A percentile compares a stretch with the other conserved stretches of the same genome.
Evolutionary conservation across 1,284 basidiomycete genomes (phyloP).

Genomic region (Puccinia hordei): DNA sequence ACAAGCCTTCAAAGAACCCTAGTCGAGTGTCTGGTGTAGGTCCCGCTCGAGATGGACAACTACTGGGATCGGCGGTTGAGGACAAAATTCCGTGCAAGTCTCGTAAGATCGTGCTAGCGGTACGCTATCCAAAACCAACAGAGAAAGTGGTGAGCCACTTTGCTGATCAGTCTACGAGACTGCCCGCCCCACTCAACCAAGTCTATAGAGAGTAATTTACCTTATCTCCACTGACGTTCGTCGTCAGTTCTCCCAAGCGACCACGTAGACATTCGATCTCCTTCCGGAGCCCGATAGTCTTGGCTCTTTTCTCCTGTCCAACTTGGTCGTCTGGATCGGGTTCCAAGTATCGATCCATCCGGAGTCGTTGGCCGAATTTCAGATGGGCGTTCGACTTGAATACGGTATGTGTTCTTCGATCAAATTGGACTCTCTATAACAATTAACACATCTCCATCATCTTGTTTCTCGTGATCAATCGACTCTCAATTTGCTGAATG

Average conservation of each 20-base stretch:
- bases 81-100: conserved; percentile 55
- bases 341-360: conserved; percentile 84
- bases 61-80: conserved; percentile 50
- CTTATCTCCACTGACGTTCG: conserved; percentile 68
- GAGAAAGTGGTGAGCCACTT: too few relatives aligned
- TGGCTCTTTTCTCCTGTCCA: conserved; percentile 67
- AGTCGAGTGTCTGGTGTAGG: conserved; percentile 47
- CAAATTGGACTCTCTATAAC: conserved; percentile 87
- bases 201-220: conserved; percentile 11
- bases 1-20: conserved; percentile 53
- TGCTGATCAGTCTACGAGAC: background rate
- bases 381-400: conserved; percentile 97
- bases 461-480: too few relatives aligned
- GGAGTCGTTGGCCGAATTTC: conserved; percentile 80
- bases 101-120: conserved; percentile 66
- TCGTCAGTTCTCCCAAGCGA: conserved; percentile 70
- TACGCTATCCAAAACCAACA: conserved; percentile 59
- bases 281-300: conserved; percentile 70
- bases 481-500: background rate
- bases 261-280: conserved; percentile 66
- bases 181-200: background rate
- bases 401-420: conserved; percentile 79
- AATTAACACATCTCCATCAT: background rate
- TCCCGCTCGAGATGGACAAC: conserved; percentile 54
- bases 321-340: conserved; percentile 67